Percentiles rank a stretch among this genome's conserved stretches.
Evolutionary conservation across 352 stramenopile species (phyloP).

Genomic region (Phytophthora agathidicida): DNA sequence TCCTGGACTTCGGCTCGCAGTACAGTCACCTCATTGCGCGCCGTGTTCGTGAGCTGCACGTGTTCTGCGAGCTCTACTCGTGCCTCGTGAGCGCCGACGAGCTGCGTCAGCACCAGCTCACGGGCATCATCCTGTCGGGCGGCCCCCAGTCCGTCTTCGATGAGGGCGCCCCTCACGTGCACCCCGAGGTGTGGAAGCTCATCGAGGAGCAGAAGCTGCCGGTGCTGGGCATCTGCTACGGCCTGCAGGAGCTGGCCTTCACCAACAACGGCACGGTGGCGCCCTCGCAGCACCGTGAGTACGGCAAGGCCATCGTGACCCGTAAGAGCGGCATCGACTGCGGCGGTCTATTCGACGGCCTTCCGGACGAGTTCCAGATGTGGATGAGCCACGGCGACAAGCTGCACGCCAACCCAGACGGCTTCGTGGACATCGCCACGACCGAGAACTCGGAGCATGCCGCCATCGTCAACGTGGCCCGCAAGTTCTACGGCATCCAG

Average conservation of each 20-base stretch:
- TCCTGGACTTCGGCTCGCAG: slow-evolving; percentile 99
- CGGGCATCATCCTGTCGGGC: slow-evolving; percentile 98
- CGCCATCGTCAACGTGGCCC: slow-evolving; percentile 94
- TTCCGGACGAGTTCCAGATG: slow-evolving; percentile 95
- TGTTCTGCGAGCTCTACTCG: slow-evolving; percentile 99
- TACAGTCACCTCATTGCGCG: slow-evolving; percentile 99
- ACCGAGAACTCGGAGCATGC: slow-evolving; percentile 93
- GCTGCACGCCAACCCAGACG: slow-evolving; percentile 93
- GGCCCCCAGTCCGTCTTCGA: slow-evolving; percentile 98
- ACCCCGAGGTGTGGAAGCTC: slow-evolving; percentile 95
- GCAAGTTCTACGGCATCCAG: slow-evolving; percentile 97
- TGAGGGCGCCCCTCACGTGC: slow-evolving; percentile 94
- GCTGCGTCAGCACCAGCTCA: slow-evolving; percentile 93
- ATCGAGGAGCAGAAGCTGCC: slow-evolving; percentile 96
- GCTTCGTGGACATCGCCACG: slow-evolving; percentile 90
- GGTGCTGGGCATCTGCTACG: slow-evolving; percentile 98
- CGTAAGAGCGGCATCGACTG: slow-evolving; percentile 58
- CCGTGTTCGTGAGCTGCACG: slow-evolving; percentile 97
- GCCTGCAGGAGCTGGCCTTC: slow-evolving; percentile 95
- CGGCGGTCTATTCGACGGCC: slow-evolving; percentile 88
- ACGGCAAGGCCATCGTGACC: slow-evolving; percentile 96
- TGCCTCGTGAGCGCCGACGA: slow-evolving; percentile 95
- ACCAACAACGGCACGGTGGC: slow-evolving; percentile 96
- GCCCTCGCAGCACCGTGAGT: slow-evolving; percentile 95
- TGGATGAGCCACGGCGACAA: slow-evolving; percentile 99